Conservation (phyloP, 1,139 yeast genomes). For the Suhomyces yuchorum region DNA sequence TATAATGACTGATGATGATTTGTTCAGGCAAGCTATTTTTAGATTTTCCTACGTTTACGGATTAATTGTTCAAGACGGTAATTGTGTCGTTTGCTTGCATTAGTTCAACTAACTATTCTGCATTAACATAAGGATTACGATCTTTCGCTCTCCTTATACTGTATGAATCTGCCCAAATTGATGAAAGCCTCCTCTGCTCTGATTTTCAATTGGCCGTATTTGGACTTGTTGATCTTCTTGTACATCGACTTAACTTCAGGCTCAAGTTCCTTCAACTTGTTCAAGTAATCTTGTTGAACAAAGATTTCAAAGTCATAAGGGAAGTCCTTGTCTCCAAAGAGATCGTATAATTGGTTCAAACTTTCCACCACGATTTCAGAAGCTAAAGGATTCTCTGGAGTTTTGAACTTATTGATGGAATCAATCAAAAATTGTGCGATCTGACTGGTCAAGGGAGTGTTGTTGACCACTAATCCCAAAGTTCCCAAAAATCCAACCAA, state of each 20-base stretch:
- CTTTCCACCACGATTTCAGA: slow-evolving; percentile 56
- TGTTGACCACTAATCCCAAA: slow-evolving; percentile 52
- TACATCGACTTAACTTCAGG: slow-evolving; percentile 56
- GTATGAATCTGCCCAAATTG: slow-evolving; percentile 74
- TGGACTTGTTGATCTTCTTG: slow-evolving; percentile 69
- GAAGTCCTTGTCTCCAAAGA: slow-evolving; percentile 74
- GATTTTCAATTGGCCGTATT: slow-evolving; percentile 55
- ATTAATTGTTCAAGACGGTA: not conserved
- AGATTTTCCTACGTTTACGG: not conserved
- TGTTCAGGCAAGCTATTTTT: not conserved
- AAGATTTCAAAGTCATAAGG: slow-evolving; percentile 70
- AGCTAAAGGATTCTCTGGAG: slow-evolving; percentile 23
- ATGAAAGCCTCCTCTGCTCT: slow-evolving; percentile 67
- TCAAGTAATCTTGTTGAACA: slow-evolving; percentile 55
- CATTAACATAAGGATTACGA: not conserved
- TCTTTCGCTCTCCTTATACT: slow-evolving; percentile 52
- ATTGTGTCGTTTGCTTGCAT: not conserved
- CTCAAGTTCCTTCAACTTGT: slow-evolving; percentile 44
- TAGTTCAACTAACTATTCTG: not conserved
- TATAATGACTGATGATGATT: not conserved
- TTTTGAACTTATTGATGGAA: slow-evolving; percentile 25
- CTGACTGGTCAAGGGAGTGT: slow-evolving; percentile 45
- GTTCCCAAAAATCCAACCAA: slow-evolving; percentile 57
- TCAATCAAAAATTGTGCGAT: slow-evolving; percentile 51
- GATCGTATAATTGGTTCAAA: slow-evolving; percentile 68